Evolutionary conservation across 2,329 filamentous ascomycete genomes (phyloP), one percentile per base, ranked within the genome.

Genomic region (Cladosporium sp.): DNA sequence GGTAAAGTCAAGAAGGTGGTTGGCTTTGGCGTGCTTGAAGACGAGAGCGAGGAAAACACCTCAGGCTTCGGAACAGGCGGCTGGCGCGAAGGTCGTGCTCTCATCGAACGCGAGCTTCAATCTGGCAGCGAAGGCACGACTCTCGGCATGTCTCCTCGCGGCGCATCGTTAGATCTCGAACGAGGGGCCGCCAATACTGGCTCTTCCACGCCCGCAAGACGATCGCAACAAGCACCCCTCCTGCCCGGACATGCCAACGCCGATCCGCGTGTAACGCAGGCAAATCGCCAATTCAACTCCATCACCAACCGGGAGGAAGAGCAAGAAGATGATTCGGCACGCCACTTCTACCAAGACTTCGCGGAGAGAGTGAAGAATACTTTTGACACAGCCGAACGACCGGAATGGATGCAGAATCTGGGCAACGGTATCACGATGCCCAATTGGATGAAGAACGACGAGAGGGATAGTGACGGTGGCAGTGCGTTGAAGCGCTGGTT

Each of bases 331-430:
- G 89, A 91, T 56, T 60, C 64, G 20, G 55, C 68, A 15, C 59
- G 70, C 15, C 90, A 87, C 63, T 90, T 96, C 72, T 91, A 97
- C 68, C 83, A 89, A 63, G 87, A 88, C 34, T 85, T 97, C 60
- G 86, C 89, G 0, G 89, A 95, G 69, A 82, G 93, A 35, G 86
- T 99, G 65, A 89, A 87, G 73, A 99, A 99, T 68, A 97, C 94
- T 0, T 84, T 97, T 53, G 93, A 97, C 60, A 88, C 85, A 0
- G 81, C 91, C 1, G 88, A 91, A 53, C 81, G 87, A 28, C 93
- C 94, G 0, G 86, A 86, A 62, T 97, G 92, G 91, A 77, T 96
- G 62, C 82, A 85, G 65, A 87, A 89, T 24, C 78, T 90, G 25
- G 82, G 84, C 1, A 80, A 83, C 58, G 82, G 82, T 8, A 83